Evolutionary conservation across 169 alveolate genomes (phyloP).

Genomic region (Plasmodium sp.): DNA sequence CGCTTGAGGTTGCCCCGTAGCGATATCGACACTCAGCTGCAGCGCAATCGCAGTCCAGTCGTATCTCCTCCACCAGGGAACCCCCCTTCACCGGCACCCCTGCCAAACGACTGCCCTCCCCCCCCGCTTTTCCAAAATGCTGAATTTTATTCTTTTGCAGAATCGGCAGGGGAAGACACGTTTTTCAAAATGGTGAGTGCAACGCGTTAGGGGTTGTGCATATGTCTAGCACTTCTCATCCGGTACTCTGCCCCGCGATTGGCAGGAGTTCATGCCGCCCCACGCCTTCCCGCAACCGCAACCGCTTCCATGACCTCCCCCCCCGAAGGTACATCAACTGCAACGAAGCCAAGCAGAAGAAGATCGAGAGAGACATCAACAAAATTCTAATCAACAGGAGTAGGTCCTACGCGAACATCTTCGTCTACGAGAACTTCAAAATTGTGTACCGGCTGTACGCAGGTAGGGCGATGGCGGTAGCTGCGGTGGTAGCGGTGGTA

Average conservation of each 20-base stretch:
- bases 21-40: background rate
- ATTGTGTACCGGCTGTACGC: constrained; percentile 94
- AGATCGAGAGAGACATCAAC: constrained; percentile 84
- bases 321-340: constrained; percentile 78
- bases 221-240: background rate
- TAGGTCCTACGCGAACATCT: constrained; percentile 89
- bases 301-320: background rate
- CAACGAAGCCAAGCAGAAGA: constrained; percentile 79
- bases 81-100: background rate
- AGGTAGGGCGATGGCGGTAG: constrained; percentile 23
- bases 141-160: constrained; percentile 88
- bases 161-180: constrained; percentile 92
- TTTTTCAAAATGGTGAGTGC: constrained; percentile 88
- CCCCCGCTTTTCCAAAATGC: constrained; percentile 77
- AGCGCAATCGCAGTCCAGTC: background rate
- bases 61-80: background rate
- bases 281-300: background rate
- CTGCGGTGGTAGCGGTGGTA: background rate
- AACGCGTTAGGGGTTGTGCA: background rate
- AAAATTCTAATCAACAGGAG: constrained; percentile 88
- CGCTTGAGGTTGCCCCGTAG: background rate
- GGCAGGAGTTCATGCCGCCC: background rate
- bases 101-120: background rate
- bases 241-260: background rate
- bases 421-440: constrained; percentile 91